Percentiles rank a stretch among this genome's conserved stretches.
Evolutionary conservation across 306 rosid species (phyloP).

Genomic region (Mimosa bimucronata): DNA sequence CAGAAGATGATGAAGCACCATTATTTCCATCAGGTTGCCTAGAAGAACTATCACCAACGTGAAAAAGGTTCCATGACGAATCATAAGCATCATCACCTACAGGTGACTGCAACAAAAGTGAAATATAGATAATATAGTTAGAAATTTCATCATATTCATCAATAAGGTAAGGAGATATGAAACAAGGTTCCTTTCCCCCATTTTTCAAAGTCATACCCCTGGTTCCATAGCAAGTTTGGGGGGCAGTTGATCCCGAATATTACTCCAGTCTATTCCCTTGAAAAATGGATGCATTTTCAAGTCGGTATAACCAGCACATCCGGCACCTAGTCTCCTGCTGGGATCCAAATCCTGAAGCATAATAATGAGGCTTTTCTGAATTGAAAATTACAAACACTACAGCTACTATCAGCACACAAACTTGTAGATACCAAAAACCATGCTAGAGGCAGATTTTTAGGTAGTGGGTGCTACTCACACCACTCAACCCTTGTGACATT

Average conservation of each 20-base stretch:
- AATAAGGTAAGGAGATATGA: slow-evolving; percentile 19
- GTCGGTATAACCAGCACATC: slow-evolving; percentile 73
- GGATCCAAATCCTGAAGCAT: slow-evolving; percentile 86
- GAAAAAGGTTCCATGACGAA: slow-evolving; percentile 75
- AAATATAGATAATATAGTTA: slow-evolving; percentile 2
- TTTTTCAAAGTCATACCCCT: slow-evolving; percentile 51
- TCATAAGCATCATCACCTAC: slow-evolving; percentile 54
- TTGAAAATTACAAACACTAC: neutral
- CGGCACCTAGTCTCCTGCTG: slow-evolving; percentile 85
- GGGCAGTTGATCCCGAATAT: slow-evolving; percentile 63
- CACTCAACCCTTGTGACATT: neutral
- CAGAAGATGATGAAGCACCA: slow-evolving; percentile 59
- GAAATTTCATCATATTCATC: slow-evolving; percentile 17
- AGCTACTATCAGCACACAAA: neutral
- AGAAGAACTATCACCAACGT: slow-evolving; percentile 48
- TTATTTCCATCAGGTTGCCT: slow-evolving; percentile 54
- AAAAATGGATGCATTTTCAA: slow-evolving; percentile 88
- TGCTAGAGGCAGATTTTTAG: neutral
- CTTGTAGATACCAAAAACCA: neutral
- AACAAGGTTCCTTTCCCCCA: slow-evolving; percentile 18
- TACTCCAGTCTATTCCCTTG: slow-evolving; percentile 79
- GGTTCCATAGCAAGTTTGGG: slow-evolving; percentile 80
- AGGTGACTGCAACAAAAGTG: slow-evolving; percentile 55
- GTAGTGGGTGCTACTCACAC: neutral
- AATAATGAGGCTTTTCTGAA: slow-evolving; percentile 14